phyloP scores from a whole-genome alignment of 371 early-diverging fungal species.

The Dentiscutata heterogama region DNA sequence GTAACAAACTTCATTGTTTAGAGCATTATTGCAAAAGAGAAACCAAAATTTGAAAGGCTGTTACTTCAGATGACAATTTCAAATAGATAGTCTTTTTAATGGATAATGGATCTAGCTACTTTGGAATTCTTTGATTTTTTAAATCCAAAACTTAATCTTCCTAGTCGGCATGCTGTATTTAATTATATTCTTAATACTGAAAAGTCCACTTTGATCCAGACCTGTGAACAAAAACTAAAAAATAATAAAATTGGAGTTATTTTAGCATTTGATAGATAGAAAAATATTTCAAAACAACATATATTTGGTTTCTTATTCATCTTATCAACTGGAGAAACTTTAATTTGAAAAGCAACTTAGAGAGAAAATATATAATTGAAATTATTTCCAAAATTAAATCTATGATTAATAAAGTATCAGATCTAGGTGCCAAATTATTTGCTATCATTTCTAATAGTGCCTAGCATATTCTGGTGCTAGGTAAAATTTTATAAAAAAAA shows the following conservation, averaged over 20 bases:
- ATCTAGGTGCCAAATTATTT: neutral
- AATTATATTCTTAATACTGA: neutral
- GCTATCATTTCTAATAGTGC: slow-evolving; percentile 29
- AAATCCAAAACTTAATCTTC: slow-evolving; percentile 15
- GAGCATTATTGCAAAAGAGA: neutral
- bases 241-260: slow-evolving; percentile 28
- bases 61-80: slow-evolving; percentile 26
- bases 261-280: slow-evolving; percentile 31
- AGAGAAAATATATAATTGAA: slow-evolving; percentile 18
- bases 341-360: slow-evolving; percentile 1
- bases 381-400: neutral
- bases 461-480: neutral
- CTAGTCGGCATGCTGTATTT: neutral
- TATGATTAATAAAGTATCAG: neutral
- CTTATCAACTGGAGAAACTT: slow-evolving; percentile 6
- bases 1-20: neutral
- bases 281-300: slow-evolving; percentile 36
- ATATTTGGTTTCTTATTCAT: slow-evolving; percentile 35
- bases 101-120: slow-evolving; percentile 24
- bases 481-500: neutral
- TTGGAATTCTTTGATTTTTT: slow-evolving; percentile 25
- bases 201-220: neutral
- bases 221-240: slow-evolving; percentile 23
- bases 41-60: slow-evolving; percentile 32
- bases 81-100: slow-evolving; percentile 29